These are phyloP conservation scores for Phragmites australis DNA, from an alignment of 176 grass and related monocot genomes.

Conservation along the genomic window DNA sequence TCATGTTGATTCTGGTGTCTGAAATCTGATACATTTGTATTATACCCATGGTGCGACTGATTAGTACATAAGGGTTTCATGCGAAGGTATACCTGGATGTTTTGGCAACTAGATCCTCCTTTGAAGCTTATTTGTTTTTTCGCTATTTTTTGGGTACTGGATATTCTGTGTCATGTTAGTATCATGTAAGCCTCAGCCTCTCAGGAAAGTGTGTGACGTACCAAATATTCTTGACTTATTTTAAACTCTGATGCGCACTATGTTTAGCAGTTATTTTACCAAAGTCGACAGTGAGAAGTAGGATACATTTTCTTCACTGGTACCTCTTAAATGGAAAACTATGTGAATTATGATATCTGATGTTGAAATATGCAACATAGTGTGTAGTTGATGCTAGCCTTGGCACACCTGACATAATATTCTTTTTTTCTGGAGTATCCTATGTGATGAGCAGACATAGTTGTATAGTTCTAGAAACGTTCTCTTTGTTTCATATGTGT, in stretches of 20 bases:
- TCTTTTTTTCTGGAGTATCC: conserved; percentile 10
- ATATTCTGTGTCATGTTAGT: neutral
- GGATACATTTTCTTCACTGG: conserved; percentile 11
- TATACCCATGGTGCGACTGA: neutral
- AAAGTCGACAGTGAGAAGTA: neutral
- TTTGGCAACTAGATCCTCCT: neutral
- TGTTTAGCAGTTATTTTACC: conserved; percentile 26
- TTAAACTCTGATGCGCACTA: neutral
- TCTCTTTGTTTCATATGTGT: neutral
- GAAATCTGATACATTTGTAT: conserved; percentile 6
- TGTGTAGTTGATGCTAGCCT: conserved; percentile 21
- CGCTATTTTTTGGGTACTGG: neutral
- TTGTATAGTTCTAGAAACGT: neutral
- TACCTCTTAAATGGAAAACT: conserved; percentile 20
- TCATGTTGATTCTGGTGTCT: conserved; percentile 6
- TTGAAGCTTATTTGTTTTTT: neutral
- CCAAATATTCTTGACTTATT: conserved; percentile 15
- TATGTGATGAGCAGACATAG: neutral
- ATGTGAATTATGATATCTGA: neutral
- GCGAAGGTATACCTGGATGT: neutral
- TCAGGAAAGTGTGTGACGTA: neutral
- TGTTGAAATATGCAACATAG: conserved; percentile 12
- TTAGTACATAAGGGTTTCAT: conserved; percentile 2
- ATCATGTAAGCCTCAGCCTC: neutral
- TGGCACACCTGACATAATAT: conserved; percentile 9